Evolutionary conservation across 805 yeast species (phyloP).

Genomic region (Metschnikowia sp.): DNA sequence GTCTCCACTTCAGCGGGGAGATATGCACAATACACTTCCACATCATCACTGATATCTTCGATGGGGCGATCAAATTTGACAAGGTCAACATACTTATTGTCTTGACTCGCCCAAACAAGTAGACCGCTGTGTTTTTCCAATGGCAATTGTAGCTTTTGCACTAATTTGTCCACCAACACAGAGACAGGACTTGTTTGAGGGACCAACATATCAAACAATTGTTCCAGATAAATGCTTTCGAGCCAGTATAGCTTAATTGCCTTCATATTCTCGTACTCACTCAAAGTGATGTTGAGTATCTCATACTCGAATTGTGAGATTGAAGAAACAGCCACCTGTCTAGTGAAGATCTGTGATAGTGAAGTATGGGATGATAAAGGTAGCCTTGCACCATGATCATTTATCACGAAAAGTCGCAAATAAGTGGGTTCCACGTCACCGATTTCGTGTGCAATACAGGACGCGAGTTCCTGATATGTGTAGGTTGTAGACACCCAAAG

Average conservation of each 20-base stretch:
- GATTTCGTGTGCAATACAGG: conserved; percentile 53
- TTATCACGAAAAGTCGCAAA: conserved; percentile 63
- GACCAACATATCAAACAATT: conserved; percentile 64
- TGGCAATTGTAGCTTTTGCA: conserved; percentile 50
- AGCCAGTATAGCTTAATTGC: conserved; percentile 68
- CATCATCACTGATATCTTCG: conserved; percentile 31
- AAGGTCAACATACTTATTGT: conserved; percentile 37
- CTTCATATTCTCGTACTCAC: conserved; percentile 74
- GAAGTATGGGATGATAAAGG: conserved; percentile 38
- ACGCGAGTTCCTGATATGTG: conserved; percentile 56
- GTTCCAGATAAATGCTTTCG: conserved; percentile 64
- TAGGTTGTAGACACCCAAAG: conserved; percentile 69
- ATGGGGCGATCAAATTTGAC: conserved; percentile 35
- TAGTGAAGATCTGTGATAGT: conserved; percentile 41
- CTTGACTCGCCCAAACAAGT: conserved; percentile 55
- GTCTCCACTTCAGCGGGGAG: conserved; percentile 43
- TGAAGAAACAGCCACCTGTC: conserved; percentile 43
- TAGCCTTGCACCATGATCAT: conserved; percentile 53
- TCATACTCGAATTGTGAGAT: conserved; percentile 63
- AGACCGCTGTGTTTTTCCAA: conserved; percentile 45
- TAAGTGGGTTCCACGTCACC: conserved; percentile 50
- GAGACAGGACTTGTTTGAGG: conserved; percentile 59
- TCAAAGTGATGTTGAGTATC: conserved; percentile 66
- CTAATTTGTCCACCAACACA: conserved; percentile 52
- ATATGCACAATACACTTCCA: conserved; percentile 39